Percentiles rank a stretch among this genome's conserved stretches.
These are phyloP conservation scores for Penicillium sp. DNA, from an alignment of 2,329 filamentous ascomycete genomes.

Conservation along the genomic window DNA sequence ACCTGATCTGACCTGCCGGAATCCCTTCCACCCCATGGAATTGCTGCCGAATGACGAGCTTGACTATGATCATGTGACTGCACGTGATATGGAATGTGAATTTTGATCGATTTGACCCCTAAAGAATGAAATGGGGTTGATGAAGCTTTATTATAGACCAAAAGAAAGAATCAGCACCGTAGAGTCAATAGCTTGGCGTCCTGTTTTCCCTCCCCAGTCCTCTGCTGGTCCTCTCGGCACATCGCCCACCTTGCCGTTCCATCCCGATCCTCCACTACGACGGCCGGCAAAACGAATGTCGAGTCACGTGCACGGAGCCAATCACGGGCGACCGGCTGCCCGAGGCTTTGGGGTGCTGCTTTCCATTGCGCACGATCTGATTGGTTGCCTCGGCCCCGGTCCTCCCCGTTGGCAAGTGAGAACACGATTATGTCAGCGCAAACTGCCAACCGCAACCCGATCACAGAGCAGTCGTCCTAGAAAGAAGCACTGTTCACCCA, in stretches of 20 bases:
- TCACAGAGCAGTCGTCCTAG: slow-evolving; percentile 28
- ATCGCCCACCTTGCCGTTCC: slow-evolving; percentile 5
- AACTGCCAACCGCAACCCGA: slow-evolving; percentile 26
- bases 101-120: background rate
- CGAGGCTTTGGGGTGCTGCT: slow-evolving; percentile 40
- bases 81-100: background rate
- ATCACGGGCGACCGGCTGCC: slow-evolving; percentile 38
- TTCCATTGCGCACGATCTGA: slow-evolving; percentile 42
- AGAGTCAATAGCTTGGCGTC: background rate
- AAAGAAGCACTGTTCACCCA: slow-evolving; percentile 28
- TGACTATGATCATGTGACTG: background rate
- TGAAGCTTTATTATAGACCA: background rate
- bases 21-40: background rate
- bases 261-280: slow-evolving; percentile 22
- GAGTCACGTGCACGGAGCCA: slow-evolving; percentile 42
- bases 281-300: slow-evolving; percentile 36
- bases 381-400: slow-evolving; percentile 42
- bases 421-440: slow-evolving; percentile 45
- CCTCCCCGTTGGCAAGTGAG: slow-evolving; percentile 43
- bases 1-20: background rate
- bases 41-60: background rate
- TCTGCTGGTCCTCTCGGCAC: slow-evolving; percentile 4
- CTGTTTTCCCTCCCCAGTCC: background rate
- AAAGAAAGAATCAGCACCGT: background rate
- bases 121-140: background rate